These are phyloP conservation scores for Collybiopsis luxurians DNA, from an alignment of 768 basidiomycete species.

Conservation along the genomic window DNA sequence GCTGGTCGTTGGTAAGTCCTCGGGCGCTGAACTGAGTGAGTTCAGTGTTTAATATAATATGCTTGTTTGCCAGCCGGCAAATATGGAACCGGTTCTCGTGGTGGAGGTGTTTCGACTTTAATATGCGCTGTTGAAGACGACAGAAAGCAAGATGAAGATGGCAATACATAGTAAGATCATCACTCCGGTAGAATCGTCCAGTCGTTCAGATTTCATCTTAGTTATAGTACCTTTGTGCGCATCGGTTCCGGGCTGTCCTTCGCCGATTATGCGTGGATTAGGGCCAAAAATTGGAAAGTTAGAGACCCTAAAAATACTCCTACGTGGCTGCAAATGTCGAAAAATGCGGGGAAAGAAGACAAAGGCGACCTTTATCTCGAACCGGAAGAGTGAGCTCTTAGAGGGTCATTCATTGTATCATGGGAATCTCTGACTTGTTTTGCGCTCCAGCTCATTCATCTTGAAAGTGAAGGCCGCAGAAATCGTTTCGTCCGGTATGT, in stretches of 20 bases:
- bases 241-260: constrained; percentile 89
- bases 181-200: neutral
- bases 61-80: constrained; percentile 60
- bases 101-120: constrained; percentile 86
- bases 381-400: constrained; percentile 70
- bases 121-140: constrained; percentile 89
- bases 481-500: constrained; percentile 69
- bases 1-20: constrained; percentile 73
- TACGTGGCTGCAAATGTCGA: constrained; percentile 60
- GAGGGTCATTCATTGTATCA: neutral
- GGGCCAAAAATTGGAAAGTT: constrained; percentile 76
- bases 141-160: constrained; percentile 49
- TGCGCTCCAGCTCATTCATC: constrained; percentile 89
- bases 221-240: constrained; percentile 85
- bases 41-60: neutral
- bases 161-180: constrained; percentile 50
- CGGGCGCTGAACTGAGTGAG: neutral
- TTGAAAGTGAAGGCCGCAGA: constrained; percentile 93
- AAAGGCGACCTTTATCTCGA: constrained; percentile 90
- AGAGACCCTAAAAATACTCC: constrained; percentile 78
- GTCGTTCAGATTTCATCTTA: constrained; percentile 24
- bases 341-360: constrained; percentile 61
- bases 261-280: constrained; percentile 84
- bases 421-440: neutral
- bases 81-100: constrained; percentile 83